Percentiles rank a stretch among this genome's conserved stretches.
Evolutionary conservation across 1,284 basidiomycete genomes (phyloP).

Genomic region (Lentinula novae-zelandiae): DNA sequence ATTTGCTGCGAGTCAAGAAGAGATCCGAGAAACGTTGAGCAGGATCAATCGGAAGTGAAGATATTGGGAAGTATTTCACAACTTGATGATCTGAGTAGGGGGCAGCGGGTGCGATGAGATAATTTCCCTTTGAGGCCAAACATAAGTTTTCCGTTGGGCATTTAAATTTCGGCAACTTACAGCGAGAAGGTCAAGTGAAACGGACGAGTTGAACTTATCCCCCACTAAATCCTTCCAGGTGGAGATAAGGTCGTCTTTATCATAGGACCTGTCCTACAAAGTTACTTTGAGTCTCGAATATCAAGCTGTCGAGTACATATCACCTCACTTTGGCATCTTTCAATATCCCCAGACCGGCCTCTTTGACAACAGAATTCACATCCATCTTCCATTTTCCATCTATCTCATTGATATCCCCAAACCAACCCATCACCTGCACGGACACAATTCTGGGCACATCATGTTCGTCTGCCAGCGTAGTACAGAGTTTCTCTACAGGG

Average conservation of each 20-base stretch:
- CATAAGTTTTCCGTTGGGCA: neutral
- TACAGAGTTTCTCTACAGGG: slow-evolving; percentile 49
- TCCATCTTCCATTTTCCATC: slow-evolving; percentile 64
- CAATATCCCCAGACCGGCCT: slow-evolving; percentile 72
- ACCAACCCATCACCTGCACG: slow-evolving; percentile 74
- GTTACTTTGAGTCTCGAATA: neutral
- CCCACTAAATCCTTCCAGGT: slow-evolving; percentile 73
- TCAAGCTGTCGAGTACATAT: neutral
- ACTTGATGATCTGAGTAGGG: slow-evolving; percentile 23
- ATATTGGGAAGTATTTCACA: slow-evolving; percentile 71
- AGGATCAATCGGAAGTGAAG: slow-evolving; percentile 69
- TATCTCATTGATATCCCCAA: slow-evolving; percentile 49
- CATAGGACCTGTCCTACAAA: slow-evolving; percentile 51
- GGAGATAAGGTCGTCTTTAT: slow-evolving; percentile 49
- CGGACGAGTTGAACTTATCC: slow-evolving; percentile 61
- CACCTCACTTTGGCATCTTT: slow-evolving; percentile 53
- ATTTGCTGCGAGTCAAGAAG: slow-evolving; percentile 73
- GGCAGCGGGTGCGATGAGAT: slow-evolving; percentile 40
- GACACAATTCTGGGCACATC: slow-evolving; percentile 63
- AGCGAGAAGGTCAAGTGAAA: slow-evolving; percentile 59
- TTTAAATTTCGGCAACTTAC: slow-evolving; percentile 39
- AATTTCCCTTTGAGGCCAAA: slow-evolving; percentile 59
- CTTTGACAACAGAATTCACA: slow-evolving; percentile 50
- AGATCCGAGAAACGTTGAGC: slow-evolving; percentile 78
- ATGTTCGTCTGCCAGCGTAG: slow-evolving; percentile 67